phyloP scores from a whole-genome alignment of 306 rosid genomes.

The Fagus crenata region DNA sequence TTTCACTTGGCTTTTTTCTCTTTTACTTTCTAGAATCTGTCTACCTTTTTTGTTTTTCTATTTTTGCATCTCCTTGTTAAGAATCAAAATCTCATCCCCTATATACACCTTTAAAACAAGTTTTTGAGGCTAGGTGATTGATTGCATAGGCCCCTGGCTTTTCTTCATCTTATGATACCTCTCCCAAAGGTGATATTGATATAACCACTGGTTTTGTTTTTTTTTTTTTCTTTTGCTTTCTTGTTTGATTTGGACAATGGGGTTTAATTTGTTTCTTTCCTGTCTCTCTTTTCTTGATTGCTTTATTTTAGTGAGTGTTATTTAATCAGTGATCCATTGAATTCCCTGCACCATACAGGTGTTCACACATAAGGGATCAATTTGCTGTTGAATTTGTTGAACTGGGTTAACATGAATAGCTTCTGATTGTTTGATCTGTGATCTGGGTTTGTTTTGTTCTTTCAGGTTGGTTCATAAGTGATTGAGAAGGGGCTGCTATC shows the following conservation, averaged over 20 bases:
- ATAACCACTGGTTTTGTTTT: background rate
- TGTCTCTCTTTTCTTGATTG: background rate
- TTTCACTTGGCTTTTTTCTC: constrained; percentile 12
- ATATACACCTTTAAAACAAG: background rate
- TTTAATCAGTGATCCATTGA: constrained; percentile 24
- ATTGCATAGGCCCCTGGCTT: background rate
- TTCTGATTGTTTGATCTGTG: constrained; percentile 29
- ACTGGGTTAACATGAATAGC: background rate
- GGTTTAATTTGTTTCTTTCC: constrained; percentile 12
- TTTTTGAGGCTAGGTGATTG: background rate
- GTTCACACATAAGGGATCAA: constrained; percentile 14
- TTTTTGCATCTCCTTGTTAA: constrained; percentile 6
- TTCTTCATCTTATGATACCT: background rate
- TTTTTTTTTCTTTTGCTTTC: constrained; percentile 4
- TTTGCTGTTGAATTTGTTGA: constrained; percentile 9
- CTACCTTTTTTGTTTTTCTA: constrained; percentile 4
- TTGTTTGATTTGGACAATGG: constrained; percentile 12
- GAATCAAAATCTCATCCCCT: background rate
- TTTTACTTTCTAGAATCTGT: constrained; percentile 30
- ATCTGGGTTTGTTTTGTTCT: constrained; percentile 24
- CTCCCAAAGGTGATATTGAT: constrained; percentile 16
- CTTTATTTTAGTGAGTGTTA: background rate
- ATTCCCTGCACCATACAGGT: constrained; percentile 4
- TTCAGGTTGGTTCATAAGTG: constrained; percentile 23
- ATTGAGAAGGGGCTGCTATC: constrained; percentile 7